Conservation (phyloP, 129 eudicot genomes). For the Centaurea solstitialis region DNA sequence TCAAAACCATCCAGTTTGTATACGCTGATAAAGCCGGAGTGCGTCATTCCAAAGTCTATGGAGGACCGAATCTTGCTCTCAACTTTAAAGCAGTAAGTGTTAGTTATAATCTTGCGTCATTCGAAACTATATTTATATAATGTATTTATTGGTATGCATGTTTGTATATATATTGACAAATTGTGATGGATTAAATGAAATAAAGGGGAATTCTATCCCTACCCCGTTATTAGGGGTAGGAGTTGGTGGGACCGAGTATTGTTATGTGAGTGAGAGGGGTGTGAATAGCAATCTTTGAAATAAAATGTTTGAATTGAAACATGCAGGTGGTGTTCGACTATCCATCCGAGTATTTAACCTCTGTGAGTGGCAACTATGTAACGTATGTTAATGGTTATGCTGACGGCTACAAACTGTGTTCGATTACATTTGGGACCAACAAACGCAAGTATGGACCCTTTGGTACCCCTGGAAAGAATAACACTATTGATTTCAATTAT, state of each 20-base stretch:
- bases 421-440: background rate
- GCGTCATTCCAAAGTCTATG: background rate
- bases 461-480: background rate
- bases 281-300: too few species aligned
- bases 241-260: too few species aligned
- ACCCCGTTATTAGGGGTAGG: too few species aligned
- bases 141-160: too few species aligned
- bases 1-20: constrained; percentile 2
- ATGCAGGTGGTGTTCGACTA: background rate
- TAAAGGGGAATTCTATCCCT: too few species aligned
- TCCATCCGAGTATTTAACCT: constrained; percentile 2
- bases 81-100: background rate
- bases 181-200: too few species aligned
- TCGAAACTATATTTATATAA: too few species aligned
- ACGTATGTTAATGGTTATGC: background rate
- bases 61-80: background rate
- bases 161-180: too few species aligned
- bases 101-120: too few species aligned
- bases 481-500: background rate
- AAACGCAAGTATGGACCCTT: background rate
- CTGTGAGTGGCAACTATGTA: background rate
- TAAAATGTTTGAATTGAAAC: too few species aligned
- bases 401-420: background rate
- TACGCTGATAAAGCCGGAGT: background rate
- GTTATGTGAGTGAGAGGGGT: too few species aligned